A percentile compares a stretch with the other conserved stretches of the same genome.
phyloP scores from a whole-genome alignment of 1,284 basidiomycete genomes.

The Schizophyllum amplum region DNA sequence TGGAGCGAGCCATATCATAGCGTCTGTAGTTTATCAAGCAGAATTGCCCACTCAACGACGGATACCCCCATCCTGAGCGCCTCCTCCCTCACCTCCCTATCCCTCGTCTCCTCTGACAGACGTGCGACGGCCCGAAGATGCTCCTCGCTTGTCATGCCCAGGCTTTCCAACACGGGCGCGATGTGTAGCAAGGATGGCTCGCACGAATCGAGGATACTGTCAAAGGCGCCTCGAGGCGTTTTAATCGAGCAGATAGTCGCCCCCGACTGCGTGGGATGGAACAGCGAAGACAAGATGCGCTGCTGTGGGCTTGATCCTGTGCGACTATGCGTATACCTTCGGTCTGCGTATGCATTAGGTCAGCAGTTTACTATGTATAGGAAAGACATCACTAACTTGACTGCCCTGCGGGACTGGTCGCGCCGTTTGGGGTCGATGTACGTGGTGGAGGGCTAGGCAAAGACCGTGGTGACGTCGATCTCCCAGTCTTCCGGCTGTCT shows the following conservation, averaged over 20 bases:
- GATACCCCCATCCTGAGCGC: constrained; percentile 58
- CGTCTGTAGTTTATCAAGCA: constrained; percentile 43
- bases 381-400: not conserved
- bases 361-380: not conserved
- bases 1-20: constrained; percentile 8
- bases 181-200: constrained; percentile 54
- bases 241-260: constrained; percentile 32
- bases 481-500: not conserved
- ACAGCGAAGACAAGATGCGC: constrained; percentile 12
- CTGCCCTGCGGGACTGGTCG: not conserved
- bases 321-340: constrained; percentile 8
- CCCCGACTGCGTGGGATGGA: constrained; percentile 27
- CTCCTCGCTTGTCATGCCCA: constrained; percentile 50
- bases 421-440: not conserved
- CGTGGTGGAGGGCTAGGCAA: not conserved
- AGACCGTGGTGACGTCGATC: not conserved
- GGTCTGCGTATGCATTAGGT: not conserved
- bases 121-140: constrained; percentile 53
- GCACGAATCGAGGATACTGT: constrained; percentile 44
- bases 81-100: constrained; percentile 57
- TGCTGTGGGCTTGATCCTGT: constrained; percentile 2
- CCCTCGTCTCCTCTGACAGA: constrained; percentile 53
- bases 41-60: constrained; percentile 69
- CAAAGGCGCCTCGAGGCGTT: constrained; percentile 23
- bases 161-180: constrained; percentile 38